These are phyloP conservation scores for Pochonia chlamydosporia DNA, from an alignment of 2,329 filamentous ascomycete genomes.

Conservation along the genomic window DNA sequence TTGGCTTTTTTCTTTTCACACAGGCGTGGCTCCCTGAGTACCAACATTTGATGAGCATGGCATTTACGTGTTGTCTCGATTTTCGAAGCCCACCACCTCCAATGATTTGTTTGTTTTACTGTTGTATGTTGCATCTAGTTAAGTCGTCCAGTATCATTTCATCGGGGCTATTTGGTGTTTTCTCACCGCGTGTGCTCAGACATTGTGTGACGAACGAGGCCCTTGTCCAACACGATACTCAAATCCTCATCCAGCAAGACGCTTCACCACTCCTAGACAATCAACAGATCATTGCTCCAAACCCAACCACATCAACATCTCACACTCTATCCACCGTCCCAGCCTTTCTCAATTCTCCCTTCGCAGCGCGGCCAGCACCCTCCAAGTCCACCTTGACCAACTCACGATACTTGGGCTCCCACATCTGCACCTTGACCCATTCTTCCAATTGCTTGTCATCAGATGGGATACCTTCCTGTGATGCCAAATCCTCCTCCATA, in stretches of 20 bases:
- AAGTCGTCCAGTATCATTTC: no score
- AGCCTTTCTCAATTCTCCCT: slow-evolving; percentile 24
- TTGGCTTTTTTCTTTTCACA: slow-evolving; percentile 24
- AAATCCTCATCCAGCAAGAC: no score
- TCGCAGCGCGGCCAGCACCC: slow-evolving; percentile 51
- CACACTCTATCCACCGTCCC: slow-evolving; percentile 20
- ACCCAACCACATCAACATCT: no score
- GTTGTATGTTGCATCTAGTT: no score
- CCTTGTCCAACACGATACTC: no score
- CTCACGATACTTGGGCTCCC: slow-evolving; percentile 64
- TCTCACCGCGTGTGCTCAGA: no score
- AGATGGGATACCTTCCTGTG: slow-evolving; percentile 58
- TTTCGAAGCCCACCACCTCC: no score
- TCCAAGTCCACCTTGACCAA: slow-evolving; percentile 50
- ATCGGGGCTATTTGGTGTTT: no score
- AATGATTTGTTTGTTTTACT: no score
- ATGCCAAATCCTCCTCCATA: slow-evolving; percentile 61
- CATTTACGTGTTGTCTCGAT: no score
- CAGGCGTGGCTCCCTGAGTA: slow-evolving; percentile 47
- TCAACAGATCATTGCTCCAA: background rate
- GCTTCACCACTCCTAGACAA: no score
- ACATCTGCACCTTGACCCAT: slow-evolving; percentile 78
- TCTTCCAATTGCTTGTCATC: slow-evolving; percentile 51
- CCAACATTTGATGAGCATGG: slow-evolving; percentile 33
- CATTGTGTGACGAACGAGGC: no score